Evolutionary conservation across 441 rosid species (phyloP).

Genomic region (Raphanus hybrid): DNA sequence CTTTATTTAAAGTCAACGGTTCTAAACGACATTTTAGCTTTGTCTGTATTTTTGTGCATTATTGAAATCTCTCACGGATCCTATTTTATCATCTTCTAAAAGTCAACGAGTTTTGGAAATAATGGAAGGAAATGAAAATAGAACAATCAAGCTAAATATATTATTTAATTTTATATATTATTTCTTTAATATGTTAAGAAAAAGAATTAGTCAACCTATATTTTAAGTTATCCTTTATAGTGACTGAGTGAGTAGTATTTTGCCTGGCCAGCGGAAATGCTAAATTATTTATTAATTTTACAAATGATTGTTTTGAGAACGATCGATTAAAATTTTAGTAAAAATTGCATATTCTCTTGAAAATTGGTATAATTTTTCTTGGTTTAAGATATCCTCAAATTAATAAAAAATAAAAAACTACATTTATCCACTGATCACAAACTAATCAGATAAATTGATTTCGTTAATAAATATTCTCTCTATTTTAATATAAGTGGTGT

Average conservation of each 20-base stretch:
- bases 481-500: too few species aligned
- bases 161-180: not conserved
- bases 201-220: not conserved
- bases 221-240: not conserved
- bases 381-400: too few species aligned
- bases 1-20: slow-evolving; percentile 38
- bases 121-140: slow-evolving; percentile 16
- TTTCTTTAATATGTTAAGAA: not conserved
- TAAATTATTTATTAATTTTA: too few species aligned
- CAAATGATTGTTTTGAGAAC: not conserved
- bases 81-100: slow-evolving; percentile 23
- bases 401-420: too few species aligned
- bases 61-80: slow-evolving; percentile 34
- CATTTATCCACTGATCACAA: not conserved
- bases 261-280: not conserved
- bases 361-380: too few species aligned
- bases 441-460: not conserved
- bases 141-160: not conserved
- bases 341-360: too few species aligned
- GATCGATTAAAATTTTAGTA: not conserved
- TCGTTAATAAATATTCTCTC: too few species aligned
- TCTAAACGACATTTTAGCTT: slow-evolving; percentile 38
- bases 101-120: slow-evolving; percentile 31
- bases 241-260: not conserved
- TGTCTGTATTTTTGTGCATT: slow-evolving; percentile 34